Percentiles rank a stretch among this genome's conserved stretches.
Conservation (phyloP, 805 yeast species). For the Metschnikowia hibisci region DNA sequence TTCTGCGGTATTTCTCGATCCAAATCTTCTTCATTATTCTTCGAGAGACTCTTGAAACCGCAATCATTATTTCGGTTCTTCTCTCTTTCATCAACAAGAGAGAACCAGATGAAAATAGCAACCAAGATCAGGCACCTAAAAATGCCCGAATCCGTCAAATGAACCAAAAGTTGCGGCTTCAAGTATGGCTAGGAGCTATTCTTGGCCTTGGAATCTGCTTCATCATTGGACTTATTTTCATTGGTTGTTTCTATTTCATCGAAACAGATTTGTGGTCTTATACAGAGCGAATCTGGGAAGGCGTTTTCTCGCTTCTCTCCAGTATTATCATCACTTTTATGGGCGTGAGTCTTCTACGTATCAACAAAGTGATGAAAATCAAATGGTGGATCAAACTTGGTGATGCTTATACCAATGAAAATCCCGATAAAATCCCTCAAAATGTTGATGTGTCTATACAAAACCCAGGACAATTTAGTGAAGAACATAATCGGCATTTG, state of each 20-base stretch:
- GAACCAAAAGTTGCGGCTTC: constrained; percentile 35
- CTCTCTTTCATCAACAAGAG: constrained; percentile 64
- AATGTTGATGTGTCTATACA: background rate
- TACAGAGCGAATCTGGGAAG: constrained; percentile 90
- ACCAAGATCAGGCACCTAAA: constrained; percentile 4
- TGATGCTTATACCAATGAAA: constrained; percentile 31
- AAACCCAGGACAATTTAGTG: constrained; percentile 2
- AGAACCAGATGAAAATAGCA: constrained; percentile 11
- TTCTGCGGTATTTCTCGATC: constrained; percentile 49
- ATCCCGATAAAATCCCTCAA: constrained; percentile 1
- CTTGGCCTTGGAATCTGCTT: constrained; percentile 68
- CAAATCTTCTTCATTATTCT: constrained; percentile 71
- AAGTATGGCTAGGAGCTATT: constrained; percentile 80
- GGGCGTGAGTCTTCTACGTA: constrained; percentile 80
- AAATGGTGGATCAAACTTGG: constrained; percentile 63
- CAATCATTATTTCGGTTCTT: constrained; percentile 70
- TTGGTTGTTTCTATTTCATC: constrained; percentile 64
- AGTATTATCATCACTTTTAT: constrained; percentile 75
- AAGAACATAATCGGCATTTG: background rate
- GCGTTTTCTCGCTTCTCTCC: constrained; percentile 72
- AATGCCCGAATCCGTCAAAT: constrained; percentile 9
- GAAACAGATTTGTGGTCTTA: constrained; percentile 85
- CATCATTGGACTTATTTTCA: constrained; percentile 67
- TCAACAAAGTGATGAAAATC: constrained; percentile 70
- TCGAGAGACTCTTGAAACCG: constrained; percentile 71